phyloP scores from a whole-genome alignment of 306 rosid species.

The Heteromeles arbutifolia region DNA sequence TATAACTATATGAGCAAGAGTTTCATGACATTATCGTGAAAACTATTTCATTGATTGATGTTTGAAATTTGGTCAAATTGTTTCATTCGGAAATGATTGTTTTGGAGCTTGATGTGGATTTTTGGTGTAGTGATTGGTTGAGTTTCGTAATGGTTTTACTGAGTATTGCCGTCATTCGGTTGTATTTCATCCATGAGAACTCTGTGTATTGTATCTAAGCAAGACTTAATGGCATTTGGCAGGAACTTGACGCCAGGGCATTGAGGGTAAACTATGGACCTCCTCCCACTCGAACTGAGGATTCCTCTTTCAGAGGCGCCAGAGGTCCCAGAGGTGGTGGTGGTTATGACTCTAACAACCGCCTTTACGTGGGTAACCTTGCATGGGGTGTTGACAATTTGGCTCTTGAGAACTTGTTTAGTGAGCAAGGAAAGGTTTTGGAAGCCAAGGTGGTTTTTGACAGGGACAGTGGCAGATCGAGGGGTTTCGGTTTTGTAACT shows the following conservation, averaged over 20 bases:
- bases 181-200: neutral
- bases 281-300: constrained; percentile 55
- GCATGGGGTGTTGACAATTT: constrained; percentile 89
- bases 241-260: constrained; percentile 77
- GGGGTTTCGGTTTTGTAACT: constrained; percentile 94
- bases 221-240: constrained; percentile 13
- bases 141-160: neutral
- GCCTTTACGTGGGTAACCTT: constrained; percentile 82
- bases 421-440: constrained; percentile 71
- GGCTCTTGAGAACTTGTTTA: constrained; percentile 66
- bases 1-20: neutral
- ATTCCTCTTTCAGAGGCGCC: constrained; percentile 31
- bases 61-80: neutral
- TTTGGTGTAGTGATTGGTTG: neutral
- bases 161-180: neutral
- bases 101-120: neutral
- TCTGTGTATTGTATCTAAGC: constrained; percentile 5
- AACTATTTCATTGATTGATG: neutral
- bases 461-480: constrained; percentile 94
- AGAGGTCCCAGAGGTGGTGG: constrained; percentile 30
- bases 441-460: constrained; percentile 89
- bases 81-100: neutral
- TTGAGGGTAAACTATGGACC: constrained; percentile 88
- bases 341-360: constrained; percentile 33
- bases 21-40: neutral